These are phyloP conservation scores for Diaporthe batatas DNA, from an alignment of 2,329 filamentous ascomycete genomes.

Conservation along the genomic window DNA sequence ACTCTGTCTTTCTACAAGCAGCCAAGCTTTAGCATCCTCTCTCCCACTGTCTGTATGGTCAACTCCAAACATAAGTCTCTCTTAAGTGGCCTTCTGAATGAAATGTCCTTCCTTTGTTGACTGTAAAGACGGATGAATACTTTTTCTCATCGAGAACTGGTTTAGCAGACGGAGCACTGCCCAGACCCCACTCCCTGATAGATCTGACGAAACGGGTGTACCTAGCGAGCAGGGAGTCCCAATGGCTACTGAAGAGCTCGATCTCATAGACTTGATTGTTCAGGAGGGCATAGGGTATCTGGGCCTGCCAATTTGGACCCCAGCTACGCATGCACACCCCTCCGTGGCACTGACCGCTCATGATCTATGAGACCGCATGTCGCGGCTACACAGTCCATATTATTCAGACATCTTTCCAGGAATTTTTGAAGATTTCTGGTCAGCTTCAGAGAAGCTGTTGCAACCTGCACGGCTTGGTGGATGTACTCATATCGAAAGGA, in stretches of 20 bases:
- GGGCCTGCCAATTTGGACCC: background rate
- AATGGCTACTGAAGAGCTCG: background rate
- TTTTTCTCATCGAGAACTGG: background rate
- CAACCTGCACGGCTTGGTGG: background rate
- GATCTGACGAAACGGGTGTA: background rate
- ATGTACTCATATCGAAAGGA: background rate
- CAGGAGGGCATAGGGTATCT: background rate
- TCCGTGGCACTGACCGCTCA: background rate
- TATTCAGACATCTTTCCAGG: background rate
- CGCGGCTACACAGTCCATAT: background rate
- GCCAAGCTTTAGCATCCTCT: background rate
- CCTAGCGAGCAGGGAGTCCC: background rate
- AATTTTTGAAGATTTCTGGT: background rate
- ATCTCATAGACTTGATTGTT: background rate
- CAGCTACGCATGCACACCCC: background rate
- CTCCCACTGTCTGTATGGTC: background rate
- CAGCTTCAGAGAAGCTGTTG: background rate
- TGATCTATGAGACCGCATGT: background rate
- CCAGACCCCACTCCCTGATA: background rate
- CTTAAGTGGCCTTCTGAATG: background rate
- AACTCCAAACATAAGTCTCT: background rate
- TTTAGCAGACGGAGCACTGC: background rate
- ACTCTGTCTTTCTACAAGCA: background rate
- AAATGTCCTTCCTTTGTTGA: background rate
- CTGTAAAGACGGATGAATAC: background rate